Percentiles rank a stretch among this genome's conserved stretches.
Conservation (phyloP, 306 rosid species). For the Quercus wislizeni region DNA sequence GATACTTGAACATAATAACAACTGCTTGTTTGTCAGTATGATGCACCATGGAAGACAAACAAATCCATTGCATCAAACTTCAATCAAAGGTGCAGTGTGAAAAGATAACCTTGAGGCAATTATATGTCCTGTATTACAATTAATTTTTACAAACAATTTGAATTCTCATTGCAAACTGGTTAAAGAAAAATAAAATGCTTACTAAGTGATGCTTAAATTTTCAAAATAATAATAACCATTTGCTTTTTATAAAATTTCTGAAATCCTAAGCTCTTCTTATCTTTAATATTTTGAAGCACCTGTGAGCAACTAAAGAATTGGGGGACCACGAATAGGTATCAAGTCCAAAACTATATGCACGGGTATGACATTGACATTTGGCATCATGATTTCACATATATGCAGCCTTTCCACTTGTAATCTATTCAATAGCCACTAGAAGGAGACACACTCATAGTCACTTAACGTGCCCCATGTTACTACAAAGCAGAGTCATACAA, state of each 20-base stretch:
- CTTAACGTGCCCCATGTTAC: conserved; percentile 3
- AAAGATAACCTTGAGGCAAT: background rate
- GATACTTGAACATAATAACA: background rate
- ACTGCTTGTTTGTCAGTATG: background rate
- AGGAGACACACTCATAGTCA: conserved; percentile 11
- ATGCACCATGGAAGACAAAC: background rate
- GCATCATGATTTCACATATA: background rate
- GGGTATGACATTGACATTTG: background rate
- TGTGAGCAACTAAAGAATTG: conserved; percentile 1
- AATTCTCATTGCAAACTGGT: conserved; percentile 8
- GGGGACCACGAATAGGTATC: conserved; percentile 27
- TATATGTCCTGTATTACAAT: too few relatives aligned
- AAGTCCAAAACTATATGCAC: conserved; percentile 9
- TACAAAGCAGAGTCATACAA: background rate
- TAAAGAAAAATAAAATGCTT: background rate
- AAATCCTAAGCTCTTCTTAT: background rate
- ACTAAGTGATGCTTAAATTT: background rate
- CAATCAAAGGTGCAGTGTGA: background rate
- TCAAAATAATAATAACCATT: background rate
- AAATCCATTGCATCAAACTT: conserved; percentile 4
- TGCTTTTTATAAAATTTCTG: background rate
- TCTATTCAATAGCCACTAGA: conserved; percentile 21
- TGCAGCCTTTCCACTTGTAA: background rate
- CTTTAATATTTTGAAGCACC: background rate
- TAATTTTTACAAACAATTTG: background rate